Percentiles rank a stretch among this genome's conserved stretches.
These are phyloP conservation scores for Polytrichum formosum DNA, from an alignment of 225 moss, liverwort and hornwort species.

Conservation along the genomic window DNA sequence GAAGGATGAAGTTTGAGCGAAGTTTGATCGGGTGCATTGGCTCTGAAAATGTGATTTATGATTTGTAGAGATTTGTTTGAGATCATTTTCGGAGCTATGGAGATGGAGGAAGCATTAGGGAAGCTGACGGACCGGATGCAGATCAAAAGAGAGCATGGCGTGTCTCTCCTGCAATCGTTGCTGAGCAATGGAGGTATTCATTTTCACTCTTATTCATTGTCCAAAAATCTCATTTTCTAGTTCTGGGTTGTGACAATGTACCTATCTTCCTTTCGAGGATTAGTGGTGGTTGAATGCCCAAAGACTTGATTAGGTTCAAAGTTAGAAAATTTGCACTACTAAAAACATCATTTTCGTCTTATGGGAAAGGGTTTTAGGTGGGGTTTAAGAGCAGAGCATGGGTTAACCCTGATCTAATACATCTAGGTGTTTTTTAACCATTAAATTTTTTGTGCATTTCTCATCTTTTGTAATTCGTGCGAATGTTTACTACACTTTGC, in stretches of 20 bases:
- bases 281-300: neutral
- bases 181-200: constrained; percentile 42
- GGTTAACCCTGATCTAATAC: no score
- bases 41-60: no score
- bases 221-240: neutral
- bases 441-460: no score
- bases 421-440: no score
- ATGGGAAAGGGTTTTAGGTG: neutral
- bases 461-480: no score
- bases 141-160: constrained; percentile 67
- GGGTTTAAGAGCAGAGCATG: neutral
- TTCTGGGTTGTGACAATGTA: neutral
- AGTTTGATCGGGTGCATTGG: neutral
- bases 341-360: neutral
- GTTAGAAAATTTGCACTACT: no score
- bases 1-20: neutral
- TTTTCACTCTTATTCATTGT: neutral
- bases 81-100: constrained; percentile 28
- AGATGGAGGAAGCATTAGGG: constrained; percentile 58
- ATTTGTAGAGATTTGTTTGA: no score
- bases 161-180: constrained; percentile 51
- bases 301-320: no score
- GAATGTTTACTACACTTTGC: no score
- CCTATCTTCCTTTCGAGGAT: neutral
- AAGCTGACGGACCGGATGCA: constrained; percentile 71